Percentiles rank a stretch among this genome's conserved stretches.
These are phyloP conservation scores for Cordyceps fumosorosea DNA, from an alignment of 2,329 filamentous ascomycete species.

Conservation along the genomic window DNA sequence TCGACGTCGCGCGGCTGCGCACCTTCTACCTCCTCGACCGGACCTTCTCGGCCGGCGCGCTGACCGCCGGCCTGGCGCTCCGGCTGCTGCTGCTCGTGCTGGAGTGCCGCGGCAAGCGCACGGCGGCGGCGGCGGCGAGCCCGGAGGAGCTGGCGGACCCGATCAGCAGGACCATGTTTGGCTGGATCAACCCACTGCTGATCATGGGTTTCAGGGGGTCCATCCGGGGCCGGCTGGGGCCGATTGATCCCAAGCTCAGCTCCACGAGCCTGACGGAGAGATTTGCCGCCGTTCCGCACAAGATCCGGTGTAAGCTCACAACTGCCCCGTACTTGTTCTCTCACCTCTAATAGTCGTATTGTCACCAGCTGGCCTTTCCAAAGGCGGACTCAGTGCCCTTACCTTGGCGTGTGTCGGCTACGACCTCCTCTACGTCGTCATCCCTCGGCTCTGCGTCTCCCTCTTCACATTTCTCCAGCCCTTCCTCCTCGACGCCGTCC, in stretches of 20 bases:
- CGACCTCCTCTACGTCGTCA: not conserved
- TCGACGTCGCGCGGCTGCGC: not conserved
- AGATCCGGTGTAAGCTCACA: not conserved
- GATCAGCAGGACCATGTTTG: not conserved
- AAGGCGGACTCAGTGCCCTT: not conserved
- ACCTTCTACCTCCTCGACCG: not conserved
- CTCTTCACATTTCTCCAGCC: not conserved
- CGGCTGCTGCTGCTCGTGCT: not conserved
- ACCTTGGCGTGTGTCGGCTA: not conserved
- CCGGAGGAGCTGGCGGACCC: not conserved
- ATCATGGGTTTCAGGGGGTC: not conserved
- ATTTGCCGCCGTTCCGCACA: not conserved
- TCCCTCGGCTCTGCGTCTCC: not conserved
- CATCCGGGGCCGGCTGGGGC: not conserved
- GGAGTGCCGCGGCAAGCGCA: not conserved
- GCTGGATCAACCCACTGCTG: slow-evolving; percentile 1
- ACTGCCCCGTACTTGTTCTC: not conserved
- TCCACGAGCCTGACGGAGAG: not conserved
- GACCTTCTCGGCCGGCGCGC: not conserved
- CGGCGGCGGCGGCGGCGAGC: not conserved
- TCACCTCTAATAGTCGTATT: not conserved
- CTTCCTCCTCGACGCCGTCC: not conserved
- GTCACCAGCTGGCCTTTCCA: not conserved
- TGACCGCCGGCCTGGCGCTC: not conserved
- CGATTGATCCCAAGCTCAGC: not conserved